Evolutionary conservation across 2,329 filamentous ascomycete species (phyloP).

Genomic region (Drechslerella dactyloides): DNA sequence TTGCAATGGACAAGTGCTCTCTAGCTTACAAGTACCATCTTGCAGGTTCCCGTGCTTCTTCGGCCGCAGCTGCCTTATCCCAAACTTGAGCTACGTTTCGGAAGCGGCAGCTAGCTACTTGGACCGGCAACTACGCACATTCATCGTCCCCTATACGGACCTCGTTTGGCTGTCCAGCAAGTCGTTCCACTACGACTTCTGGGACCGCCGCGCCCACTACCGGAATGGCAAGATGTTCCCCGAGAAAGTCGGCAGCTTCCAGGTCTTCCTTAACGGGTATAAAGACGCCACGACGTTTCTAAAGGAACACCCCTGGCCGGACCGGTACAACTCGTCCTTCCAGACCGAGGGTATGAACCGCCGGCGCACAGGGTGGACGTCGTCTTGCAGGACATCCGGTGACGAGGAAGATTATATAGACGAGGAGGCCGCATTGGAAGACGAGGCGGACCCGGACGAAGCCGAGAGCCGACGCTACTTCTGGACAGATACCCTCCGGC

Average conservation of each 20-base stretch:
- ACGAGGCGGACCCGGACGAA: slow-evolving; percentile 57
- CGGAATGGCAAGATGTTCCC: slow-evolving; percentile 85
- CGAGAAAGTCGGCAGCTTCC: slow-evolving; percentile 91
- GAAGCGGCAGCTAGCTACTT: slow-evolving; percentile 96
- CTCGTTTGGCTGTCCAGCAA: slow-evolving; percentile 93
- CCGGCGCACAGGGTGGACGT: slow-evolving; percentile 58
- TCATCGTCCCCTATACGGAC: slow-evolving; percentile 94
- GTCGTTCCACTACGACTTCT: slow-evolving; percentile 97
- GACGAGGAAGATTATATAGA: slow-evolving; percentile 62
- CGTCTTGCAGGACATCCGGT: slow-evolving; percentile 57
- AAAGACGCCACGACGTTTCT: slow-evolving; percentile 97
- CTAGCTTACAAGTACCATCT: slow-evolving; percentile 11
- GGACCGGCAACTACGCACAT: slow-evolving; percentile 84
- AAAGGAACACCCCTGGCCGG: slow-evolving; percentile 94
- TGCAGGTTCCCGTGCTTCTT: slow-evolving; percentile 87
- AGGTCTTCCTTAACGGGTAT: slow-evolving; percentile 95
- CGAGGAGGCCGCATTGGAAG: slow-evolving; percentile 57
- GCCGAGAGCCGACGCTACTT: slow-evolving; percentile 68
- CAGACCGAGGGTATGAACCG: slow-evolving; percentile 69
- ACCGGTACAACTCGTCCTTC: slow-evolving; percentile 76
- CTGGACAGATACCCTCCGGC: slow-evolving; percentile 88
- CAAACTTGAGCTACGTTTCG: slow-evolving; percentile 95
- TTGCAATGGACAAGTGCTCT: not conserved
- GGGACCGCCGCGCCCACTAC: slow-evolving; percentile 87
- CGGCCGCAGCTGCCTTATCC: slow-evolving; percentile 91